phyloP scores from a whole-genome alignment of 2,329 filamentous ascomycete genomes.

The Trichothecium roseum region DNA sequence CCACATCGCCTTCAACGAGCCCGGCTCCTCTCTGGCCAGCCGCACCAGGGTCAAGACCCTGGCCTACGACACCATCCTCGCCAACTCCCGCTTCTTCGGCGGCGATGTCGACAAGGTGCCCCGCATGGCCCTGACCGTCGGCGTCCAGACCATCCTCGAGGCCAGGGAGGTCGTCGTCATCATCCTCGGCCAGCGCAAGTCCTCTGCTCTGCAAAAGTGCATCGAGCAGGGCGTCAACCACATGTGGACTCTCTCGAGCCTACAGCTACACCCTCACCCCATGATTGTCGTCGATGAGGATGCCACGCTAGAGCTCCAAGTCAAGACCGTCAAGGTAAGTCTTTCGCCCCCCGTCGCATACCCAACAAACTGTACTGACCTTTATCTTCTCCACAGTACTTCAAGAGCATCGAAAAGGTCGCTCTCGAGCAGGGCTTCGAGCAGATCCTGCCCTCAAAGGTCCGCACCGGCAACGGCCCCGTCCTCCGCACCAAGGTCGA shows the following conservation, averaged over 20 bases:
- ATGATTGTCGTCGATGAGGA: constrained; percentile 80
- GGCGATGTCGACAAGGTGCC: constrained; percentile 66
- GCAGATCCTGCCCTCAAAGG: constrained; percentile 45
- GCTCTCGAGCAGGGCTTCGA: constrained; percentile 46
- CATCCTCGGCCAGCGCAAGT: constrained; percentile 72
- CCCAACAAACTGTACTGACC: not conserved
- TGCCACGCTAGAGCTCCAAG: constrained; percentile 60
- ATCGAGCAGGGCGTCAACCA: constrained; percentile 78
- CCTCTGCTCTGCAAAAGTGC: constrained; percentile 67
- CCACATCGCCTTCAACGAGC: constrained; percentile 87
- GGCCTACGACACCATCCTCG: constrained; percentile 76
- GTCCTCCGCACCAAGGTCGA: constrained; percentile 29
- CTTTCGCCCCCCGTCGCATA: too few species aligned
- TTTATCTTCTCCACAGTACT: constrained; percentile 38
- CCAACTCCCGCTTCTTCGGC: constrained; percentile 76
- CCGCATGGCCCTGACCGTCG: constrained; percentile 74
- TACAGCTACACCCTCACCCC: constrained; percentile 72
- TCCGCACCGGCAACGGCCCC: constrained; percentile 39
- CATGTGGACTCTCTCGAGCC: constrained; percentile 79
- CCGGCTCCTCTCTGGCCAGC: constrained; percentile 66
- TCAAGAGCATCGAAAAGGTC: constrained; percentile 60
- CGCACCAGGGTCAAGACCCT: constrained; percentile 79
- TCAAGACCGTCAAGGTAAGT: constrained; percentile 58
- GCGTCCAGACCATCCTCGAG: constrained; percentile 74
- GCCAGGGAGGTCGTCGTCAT: constrained; percentile 75